Conservation (phyloP, 2,329 filamentous ascomycete genomes). For the Botrytis fragariae region DNA sequence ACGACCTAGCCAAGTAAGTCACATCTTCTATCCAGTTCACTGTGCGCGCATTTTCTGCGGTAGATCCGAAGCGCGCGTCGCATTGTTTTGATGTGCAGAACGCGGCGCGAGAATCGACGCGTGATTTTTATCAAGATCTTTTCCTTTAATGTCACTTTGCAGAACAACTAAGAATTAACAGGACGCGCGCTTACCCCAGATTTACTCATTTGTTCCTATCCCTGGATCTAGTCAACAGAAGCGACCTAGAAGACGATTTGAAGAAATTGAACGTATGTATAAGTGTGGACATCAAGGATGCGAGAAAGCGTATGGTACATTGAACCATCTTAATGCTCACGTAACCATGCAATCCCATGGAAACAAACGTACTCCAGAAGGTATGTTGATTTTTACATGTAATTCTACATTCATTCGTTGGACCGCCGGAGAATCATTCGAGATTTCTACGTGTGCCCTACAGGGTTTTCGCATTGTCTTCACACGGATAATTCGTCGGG, state of each 20-base stretch:
- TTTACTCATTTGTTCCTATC: constrained; percentile 97
- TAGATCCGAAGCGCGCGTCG: background rate
- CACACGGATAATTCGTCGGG: background rate
- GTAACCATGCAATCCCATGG: constrained; percentile 99
- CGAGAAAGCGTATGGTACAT: constrained; percentile 95
- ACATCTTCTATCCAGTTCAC: background rate
- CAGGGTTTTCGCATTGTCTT: constrained; percentile 5
- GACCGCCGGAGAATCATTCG: background rate
- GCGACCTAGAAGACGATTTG: constrained; percentile 85
- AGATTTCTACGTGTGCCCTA: background rate
- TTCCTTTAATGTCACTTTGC: constrained; percentile 22
- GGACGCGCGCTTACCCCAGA: constrained; percentile 60
- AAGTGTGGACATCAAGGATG: constrained; percentile 98
- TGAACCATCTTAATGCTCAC: constrained; percentile 97
- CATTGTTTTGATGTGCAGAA: constrained; percentile 14
- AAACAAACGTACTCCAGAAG: constrained; percentile 91
- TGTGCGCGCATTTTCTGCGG: background rate
- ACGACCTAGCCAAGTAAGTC: constrained; percentile 5
- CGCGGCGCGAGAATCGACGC: constrained; percentile 16
- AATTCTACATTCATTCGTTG: background rate
- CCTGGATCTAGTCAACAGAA: constrained; percentile 97
- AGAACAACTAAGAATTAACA: constrained; percentile 28
- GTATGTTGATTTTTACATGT: constrained; percentile 53
- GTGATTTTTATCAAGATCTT: background rate
- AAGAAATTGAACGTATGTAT: constrained; percentile 99